Evolutionary conservation across 345 rosid genomes (phyloP), one percentile per base, ranked within the genome.

Genomic region (Eucalyptus cloeziana): DNA sequence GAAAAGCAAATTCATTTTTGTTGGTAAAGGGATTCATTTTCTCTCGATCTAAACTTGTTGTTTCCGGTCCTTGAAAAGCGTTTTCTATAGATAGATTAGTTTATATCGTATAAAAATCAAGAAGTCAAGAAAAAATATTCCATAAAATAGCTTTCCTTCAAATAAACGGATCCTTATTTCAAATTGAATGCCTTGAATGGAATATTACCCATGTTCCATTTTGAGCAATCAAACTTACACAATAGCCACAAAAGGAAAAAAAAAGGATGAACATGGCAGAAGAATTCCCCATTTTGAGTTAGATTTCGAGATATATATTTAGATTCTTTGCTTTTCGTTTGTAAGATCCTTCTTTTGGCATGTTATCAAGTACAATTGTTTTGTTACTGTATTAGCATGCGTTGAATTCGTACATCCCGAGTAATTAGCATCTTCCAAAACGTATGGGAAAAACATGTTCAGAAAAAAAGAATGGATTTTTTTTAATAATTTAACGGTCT

Each of bases 1-100:
- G 31, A 60, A 60, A 25, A 60, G 69, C 31, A 0, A 27, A 27
- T 60, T 27, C 33, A 4, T 27, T 60, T 6, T 11, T 3, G 7
- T 12, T 0, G 5, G 2, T 27, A 60, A 7, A 27, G 15, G 7
- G 27, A 2, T 25, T 11, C 4, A 0, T 27, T 27, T 27, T 13
- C 7, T 25, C 2, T 60, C 0, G 1, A 12, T 27, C 3, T 60
- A 60, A 60, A 60, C 31, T 60, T 60, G 8, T 60, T 12, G 1
- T 27, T 60, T 60, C 0, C 4, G 3, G 7, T 13, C 7, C 8
- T 10, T 2, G 3, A 60, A 60, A 62, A 30, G 6, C 0, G 0
- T 27, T 62, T 27, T 62, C 10, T 30, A 62, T 62, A 60, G 8
- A 60, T 27, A 30, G 4, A 6, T 12, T 27, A 4, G 2, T 27